A percentile compares a stretch with the other conserved stretches of the same genome.
phyloP scores from a whole-genome alignment of 805 yeast species.

The Yarrowia sp. region DNA sequence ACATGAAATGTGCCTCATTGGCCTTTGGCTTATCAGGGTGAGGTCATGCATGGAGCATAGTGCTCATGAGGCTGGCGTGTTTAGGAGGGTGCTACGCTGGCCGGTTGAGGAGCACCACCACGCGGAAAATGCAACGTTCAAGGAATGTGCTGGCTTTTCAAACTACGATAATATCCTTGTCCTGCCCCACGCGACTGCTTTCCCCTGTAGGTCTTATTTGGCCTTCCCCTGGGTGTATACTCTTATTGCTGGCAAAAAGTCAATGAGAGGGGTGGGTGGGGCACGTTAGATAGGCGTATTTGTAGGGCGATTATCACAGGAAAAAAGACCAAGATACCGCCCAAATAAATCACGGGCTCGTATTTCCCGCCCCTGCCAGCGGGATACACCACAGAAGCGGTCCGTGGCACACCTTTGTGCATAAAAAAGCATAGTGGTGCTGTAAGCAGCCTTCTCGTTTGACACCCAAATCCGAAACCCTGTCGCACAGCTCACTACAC shows the following conservation, averaged over 20 bases:
- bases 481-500: conserved; percentile 12
- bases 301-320: no score
- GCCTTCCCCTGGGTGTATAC: conserved; percentile 4
- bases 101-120: no score
- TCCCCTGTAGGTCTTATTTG: neutral
- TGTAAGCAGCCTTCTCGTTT: conserved; percentile 22
- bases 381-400: conserved; percentile 4
- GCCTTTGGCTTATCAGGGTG: conserved; percentile 1
- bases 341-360: neutral
- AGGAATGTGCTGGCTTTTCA: neutral
- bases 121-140: neutral
- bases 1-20: neutral
- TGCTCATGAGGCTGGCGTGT: no score
- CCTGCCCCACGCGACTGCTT: conserved; percentile 15
- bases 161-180: neutral
- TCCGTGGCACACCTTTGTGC: conserved; percentile 9
- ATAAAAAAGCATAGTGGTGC: conserved; percentile 8
- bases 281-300: neutral
- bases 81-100: neutral
- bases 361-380: neutral
- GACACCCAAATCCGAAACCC: conserved; percentile 26
- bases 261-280: neutral
- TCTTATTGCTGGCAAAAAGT: neutral
- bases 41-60: neutral
- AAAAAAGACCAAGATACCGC: no score